Conservation (phyloP, 2,329 filamentous ascomycete genomes). For the Tolypocladium guangdongense region DNA sequence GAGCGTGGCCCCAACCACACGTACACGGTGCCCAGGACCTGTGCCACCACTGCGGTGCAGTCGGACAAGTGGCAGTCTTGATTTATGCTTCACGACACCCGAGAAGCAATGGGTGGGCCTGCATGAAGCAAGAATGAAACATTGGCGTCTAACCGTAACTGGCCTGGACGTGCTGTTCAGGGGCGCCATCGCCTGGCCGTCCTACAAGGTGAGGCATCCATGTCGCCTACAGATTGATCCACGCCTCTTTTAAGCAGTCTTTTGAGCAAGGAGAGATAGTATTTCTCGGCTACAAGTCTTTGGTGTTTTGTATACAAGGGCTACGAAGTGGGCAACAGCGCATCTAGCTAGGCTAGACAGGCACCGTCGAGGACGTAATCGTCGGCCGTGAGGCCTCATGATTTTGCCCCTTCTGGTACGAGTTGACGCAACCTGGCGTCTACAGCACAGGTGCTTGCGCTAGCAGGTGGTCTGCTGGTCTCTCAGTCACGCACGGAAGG, state of each 20-base stretch:
- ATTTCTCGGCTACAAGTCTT: neutral
- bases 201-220: neutral
- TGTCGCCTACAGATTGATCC: too few species aligned
- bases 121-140: neutral
- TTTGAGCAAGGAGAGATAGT: neutral
- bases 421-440: neutral
- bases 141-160: too few species aligned
- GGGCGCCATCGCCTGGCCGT: too few species aligned
- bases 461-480: neutral
- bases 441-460: neutral
- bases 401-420: neutral
- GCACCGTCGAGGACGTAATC: neutral
- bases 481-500: neutral
- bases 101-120: neutral
- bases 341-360: neutral
- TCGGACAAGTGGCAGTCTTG: slow-evolving; percentile 19
- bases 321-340: neutral
- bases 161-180: too few species aligned
- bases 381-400: neutral
- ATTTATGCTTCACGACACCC: neutral
- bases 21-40: slow-evolving; percentile 20
- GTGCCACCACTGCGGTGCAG: slow-evolving; percentile 14
- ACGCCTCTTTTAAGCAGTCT: neutral
- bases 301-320: neutral
- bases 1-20: slow-evolving; percentile 47